Percentiles rank a stretch among this genome's conserved stretches.
These are phyloP conservation scores for Vaccinium corymbosum DNA, from an alignment of 148 eudicot species.

Conservation along the genomic window DNA sequence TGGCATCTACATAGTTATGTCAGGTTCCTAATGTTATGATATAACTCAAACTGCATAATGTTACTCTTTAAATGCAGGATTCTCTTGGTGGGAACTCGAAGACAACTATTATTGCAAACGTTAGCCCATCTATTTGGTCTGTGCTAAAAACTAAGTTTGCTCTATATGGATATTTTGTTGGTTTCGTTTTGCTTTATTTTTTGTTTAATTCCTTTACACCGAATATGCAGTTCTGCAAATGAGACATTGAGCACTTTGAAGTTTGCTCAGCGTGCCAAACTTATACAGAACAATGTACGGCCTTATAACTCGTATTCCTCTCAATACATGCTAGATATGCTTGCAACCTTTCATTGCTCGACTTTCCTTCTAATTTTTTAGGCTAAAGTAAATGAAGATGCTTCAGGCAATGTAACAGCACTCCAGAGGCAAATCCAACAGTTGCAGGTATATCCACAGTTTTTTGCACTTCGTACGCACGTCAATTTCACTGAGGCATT, in stretches of 20 bases:
- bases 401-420: conserved; percentile 57
- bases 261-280: conserved; percentile 83
- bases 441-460: conserved; percentile 35
- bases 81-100: conserved; percentile 80
- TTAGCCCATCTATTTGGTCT: conserved; percentile 67
- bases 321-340: not conserved
- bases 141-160: conserved; percentile 13
- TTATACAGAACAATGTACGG: conserved; percentile 66
- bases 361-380: conserved; percentile 16
- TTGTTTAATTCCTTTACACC: not conserved
- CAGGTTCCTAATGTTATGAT: not conserved
- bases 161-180: conserved; percentile 1
- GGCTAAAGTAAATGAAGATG: conserved; percentile 76
- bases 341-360: not conserved
- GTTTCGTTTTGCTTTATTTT: not conserved
- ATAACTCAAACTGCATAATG: not conserved
- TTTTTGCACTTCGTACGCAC: not conserved
- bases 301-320: not conserved
- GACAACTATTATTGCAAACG: conserved; percentile 64
- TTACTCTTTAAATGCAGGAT: conserved; percentile 42
- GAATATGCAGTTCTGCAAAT: conserved; percentile 45
- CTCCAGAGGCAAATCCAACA: conserved; percentile 60
- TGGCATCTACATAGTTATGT: not conserved
- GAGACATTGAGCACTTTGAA: conserved; percentile 69
- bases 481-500: conserved; percentile 4